phyloP scores from a whole-genome alignment of 352 stramenopile species.

The Pythium phragmitis region DNA sequence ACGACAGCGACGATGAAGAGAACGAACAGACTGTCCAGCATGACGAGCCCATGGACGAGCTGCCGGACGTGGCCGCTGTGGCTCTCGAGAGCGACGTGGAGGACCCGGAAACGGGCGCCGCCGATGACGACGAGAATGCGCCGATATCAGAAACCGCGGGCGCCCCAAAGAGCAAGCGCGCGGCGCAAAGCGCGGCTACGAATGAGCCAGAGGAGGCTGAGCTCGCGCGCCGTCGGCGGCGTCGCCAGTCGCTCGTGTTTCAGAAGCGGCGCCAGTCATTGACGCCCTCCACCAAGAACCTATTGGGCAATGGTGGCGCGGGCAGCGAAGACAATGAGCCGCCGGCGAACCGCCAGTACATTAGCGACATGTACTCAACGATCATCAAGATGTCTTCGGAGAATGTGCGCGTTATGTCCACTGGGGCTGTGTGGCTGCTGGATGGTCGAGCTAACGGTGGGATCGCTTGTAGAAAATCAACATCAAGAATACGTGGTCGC shows the following conservation, averaged over 20 bases:
- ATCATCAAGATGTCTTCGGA: slow-evolving; percentile 93
- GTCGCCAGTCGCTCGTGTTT: slow-evolving; percentile 65
- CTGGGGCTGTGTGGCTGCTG: too few species aligned
- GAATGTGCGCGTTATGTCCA: slow-evolving; percentile 55
- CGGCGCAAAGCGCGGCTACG: slow-evolving; percentile 22
- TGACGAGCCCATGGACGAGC: slow-evolving; percentile 33
- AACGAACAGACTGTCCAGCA: slow-evolving; percentile 32
- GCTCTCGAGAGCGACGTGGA: slow-evolving; percentile 7
- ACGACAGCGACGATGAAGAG: slow-evolving; percentile 34
- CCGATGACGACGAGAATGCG: slow-evolving; percentile 12
- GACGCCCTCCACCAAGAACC: slow-evolving; percentile 34
- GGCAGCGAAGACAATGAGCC: slow-evolving; percentile 17
- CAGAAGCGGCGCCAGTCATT: slow-evolving; percentile 71
- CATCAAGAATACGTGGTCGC: slow-evolving; percentile 95
- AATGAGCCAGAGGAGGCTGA: slow-evolving; percentile 64
- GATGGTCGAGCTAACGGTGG: not conserved
- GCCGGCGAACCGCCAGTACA: slow-evolving; percentile 62
- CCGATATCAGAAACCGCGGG: slow-evolving; percentile 13
- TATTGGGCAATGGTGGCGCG: not conserved
- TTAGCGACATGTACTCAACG: slow-evolving; percentile 90
- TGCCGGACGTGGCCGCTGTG: slow-evolving; percentile 3
- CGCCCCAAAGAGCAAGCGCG: slow-evolving; percentile 46
- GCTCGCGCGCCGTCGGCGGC: slow-evolving; percentile 55
- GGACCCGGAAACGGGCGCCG: slow-evolving; percentile 11
- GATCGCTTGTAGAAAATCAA: slow-evolving; percentile 92